phyloP scores from a whole-genome alignment of 2,329 filamentous ascomycete genomes.

The Diaporthe capsici region DNA sequence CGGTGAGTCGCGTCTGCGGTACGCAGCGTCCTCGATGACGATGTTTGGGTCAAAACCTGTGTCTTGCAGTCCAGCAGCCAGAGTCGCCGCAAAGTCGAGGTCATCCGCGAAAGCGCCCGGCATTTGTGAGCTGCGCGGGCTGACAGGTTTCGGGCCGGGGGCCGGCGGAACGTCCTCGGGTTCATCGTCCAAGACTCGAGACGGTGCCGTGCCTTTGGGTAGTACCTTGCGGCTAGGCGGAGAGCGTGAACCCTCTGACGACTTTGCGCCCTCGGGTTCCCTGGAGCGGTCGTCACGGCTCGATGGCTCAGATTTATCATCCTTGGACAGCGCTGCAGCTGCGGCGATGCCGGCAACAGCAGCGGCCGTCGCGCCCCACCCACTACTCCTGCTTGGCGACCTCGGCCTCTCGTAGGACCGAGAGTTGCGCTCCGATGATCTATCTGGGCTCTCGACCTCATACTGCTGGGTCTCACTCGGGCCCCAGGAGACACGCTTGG shows the following conservation, averaged over 20 bases:
- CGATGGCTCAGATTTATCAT: background rate
- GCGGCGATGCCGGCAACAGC: conserved; percentile 60
- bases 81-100: conserved; percentile 76
- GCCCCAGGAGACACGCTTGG: conserved; percentile 74
- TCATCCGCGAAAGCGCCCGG: conserved; percentile 78
- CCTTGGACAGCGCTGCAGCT: conserved; percentile 45
- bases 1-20: conserved; percentile 74
- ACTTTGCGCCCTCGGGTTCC: conserved; percentile 39
- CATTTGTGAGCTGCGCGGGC: conserved; percentile 64
- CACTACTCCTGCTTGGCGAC: conserved; percentile 51
- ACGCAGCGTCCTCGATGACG: conserved; percentile 76
- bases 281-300: conserved; percentile 39
- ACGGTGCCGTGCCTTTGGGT: conserved; percentile 34
- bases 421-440: conserved; percentile 52
- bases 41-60: conserved; percentile 80
- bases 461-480: conserved; percentile 76
- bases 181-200: conserved; percentile 38
- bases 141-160: conserved; percentile 70
- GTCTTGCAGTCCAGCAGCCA: conserved; percentile 78
- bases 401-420: conserved; percentile 47
- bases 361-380: conserved; percentile 68
- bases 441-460: conserved; percentile 71
- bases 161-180: conserved; percentile 45
- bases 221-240: conserved; percentile 39
- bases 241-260: conserved; percentile 33